Evolutionary conservation across 1,284 basidiomycete species (phyloP).

Genomic region (Phlebopus sp.): DNA sequence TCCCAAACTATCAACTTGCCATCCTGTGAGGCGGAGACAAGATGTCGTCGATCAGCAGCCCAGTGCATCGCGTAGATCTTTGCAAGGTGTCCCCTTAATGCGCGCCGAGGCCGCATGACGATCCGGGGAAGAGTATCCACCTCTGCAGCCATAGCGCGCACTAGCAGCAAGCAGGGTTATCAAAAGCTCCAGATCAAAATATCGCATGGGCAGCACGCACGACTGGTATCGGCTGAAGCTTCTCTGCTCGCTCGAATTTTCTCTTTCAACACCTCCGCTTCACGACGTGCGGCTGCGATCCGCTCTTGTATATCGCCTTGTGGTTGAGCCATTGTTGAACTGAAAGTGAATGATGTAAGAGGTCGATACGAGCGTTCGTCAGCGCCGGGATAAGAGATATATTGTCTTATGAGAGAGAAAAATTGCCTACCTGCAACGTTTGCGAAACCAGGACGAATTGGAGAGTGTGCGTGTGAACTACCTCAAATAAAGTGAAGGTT

Average conservation of each 20-base stretch:
- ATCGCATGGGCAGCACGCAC: constrained; percentile 52
- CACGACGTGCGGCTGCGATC: constrained; percentile 93
- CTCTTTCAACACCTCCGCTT: constrained; percentile 96
- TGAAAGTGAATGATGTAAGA: neutral
- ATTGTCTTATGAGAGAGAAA: constrained; percentile 16
- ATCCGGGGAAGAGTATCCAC: constrained; percentile 93
- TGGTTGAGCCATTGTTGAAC: constrained; percentile 63
- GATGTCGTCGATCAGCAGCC: constrained; percentile 94
- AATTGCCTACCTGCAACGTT: constrained; percentile 24
- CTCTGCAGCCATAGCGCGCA: constrained; percentile 95
- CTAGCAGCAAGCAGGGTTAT: constrained; percentile 39
- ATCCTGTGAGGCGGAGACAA: constrained; percentile 98
- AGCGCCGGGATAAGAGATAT: constrained; percentile 2
- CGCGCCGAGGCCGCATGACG: constrained; percentile 92
- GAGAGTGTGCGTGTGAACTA: constrained; percentile 28
- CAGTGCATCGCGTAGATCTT: constrained; percentile 99
- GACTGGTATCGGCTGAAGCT: constrained; percentile 92
- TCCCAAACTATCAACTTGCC: constrained; percentile 99
- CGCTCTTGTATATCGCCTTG: constrained; percentile 89
- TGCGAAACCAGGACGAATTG: constrained; percentile 28
- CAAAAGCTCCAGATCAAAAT: neutral
- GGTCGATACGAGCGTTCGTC: neutral
- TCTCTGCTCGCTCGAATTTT: constrained; percentile 95
- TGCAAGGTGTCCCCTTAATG: constrained; percentile 94
- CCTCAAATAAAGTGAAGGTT: constrained; percentile 12